Conservation (phyloP, 495 filamentous ascomycete genomes). For the Rostrohypoxylon terebratum region DNA sequence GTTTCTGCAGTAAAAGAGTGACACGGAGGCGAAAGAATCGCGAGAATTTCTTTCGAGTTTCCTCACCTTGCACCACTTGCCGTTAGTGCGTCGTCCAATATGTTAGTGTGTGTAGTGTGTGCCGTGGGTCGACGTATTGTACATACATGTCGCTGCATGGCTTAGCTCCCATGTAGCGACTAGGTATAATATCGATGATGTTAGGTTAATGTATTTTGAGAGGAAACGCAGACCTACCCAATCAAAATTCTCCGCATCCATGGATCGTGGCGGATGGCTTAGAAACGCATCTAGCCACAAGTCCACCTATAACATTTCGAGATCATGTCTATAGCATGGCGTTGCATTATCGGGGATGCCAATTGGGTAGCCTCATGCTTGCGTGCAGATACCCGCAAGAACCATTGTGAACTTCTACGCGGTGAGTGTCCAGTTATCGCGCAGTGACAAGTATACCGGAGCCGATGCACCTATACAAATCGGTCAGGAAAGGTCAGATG, state of each 20-base stretch:
- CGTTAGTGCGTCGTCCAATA: constrained; percentile 16
- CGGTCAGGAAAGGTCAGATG: constrained; percentile 29
- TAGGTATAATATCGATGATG: constrained; percentile 14
- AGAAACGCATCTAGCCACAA: neutral
- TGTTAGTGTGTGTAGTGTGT: constrained; percentile 8
- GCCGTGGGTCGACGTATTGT: constrained; percentile 17
- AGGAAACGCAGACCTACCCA: neutral
- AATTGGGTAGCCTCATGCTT: constrained; percentile 39
- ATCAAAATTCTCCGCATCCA: constrained; percentile 19
- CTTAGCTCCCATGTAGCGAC: neutral
- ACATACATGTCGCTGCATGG: constrained; percentile 29
- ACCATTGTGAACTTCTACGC: constrained; percentile 17
- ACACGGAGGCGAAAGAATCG: constrained; percentile 15
- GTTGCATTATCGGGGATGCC: constrained; percentile 18
- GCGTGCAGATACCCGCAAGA: constrained; percentile 43
- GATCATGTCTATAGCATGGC: constrained; percentile 24
- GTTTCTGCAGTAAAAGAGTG: neutral
- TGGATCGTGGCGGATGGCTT: neutral
- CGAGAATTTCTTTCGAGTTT: constrained; percentile 15
- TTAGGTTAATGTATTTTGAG: constrained; percentile 31
- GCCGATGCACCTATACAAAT: constrained; percentile 37
- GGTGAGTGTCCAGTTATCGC: constrained; percentile 33
- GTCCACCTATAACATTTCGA: constrained; percentile 25
- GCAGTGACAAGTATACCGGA: constrained; percentile 31
- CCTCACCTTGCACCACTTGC: constrained; percentile 37